These are phyloP conservation scores for Syncephalis plumigaleata DNA, from an alignment of 371 early-diverging fungal species.

Conservation along the genomic window DNA sequence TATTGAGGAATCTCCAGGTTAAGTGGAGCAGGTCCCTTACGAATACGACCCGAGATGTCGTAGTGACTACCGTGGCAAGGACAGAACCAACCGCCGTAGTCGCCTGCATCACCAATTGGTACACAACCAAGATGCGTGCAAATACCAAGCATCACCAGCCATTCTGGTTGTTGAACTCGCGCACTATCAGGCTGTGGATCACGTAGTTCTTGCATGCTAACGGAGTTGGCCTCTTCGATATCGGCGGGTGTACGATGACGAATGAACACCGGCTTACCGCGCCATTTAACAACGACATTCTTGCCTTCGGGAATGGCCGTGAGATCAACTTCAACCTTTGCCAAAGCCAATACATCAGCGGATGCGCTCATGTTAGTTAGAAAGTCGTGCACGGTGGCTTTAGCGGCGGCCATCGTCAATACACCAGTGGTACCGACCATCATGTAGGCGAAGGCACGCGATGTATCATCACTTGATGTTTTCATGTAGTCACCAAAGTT, in stretches of 20 bases:
- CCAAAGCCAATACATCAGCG: constrained; percentile 93
- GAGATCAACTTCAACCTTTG: constrained; percentile 91
- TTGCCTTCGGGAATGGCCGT: constrained; percentile 87
- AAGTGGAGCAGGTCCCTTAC: constrained; percentile 96
- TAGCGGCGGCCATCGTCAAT: constrained; percentile 71
- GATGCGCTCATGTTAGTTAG: constrained; percentile 85
- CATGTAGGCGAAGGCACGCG: constrained; percentile 76
- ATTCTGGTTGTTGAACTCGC: constrained; percentile 82
- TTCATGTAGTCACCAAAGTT: constrained; percentile 47
- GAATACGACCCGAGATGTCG: constrained; percentile 68
- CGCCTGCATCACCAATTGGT: constrained; percentile 95
- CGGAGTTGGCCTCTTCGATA: constrained; percentile 82
- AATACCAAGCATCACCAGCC: constrained; percentile 94
- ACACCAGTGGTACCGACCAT: constrained; percentile 87
- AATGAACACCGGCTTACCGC: constrained; percentile 96
- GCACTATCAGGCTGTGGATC: constrained; percentile 88
- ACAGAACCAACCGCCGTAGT: constrained; percentile 97
- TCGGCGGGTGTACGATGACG: constrained; percentile 91
- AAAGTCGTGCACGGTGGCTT: constrained; percentile 83
- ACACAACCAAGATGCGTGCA: constrained; percentile 98
- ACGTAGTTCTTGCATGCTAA: constrained; percentile 60
- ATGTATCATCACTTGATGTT: constrained; percentile 40
- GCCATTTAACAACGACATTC: constrained; percentile 95
- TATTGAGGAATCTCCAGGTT: constrained; percentile 92
- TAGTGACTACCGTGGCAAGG: constrained; percentile 98